These are phyloP conservation scores for Aureobasidium leucospermi DNA, from an alignment of 2,329 filamentous ascomycete genomes.

Conservation along the genomic window DNA sequence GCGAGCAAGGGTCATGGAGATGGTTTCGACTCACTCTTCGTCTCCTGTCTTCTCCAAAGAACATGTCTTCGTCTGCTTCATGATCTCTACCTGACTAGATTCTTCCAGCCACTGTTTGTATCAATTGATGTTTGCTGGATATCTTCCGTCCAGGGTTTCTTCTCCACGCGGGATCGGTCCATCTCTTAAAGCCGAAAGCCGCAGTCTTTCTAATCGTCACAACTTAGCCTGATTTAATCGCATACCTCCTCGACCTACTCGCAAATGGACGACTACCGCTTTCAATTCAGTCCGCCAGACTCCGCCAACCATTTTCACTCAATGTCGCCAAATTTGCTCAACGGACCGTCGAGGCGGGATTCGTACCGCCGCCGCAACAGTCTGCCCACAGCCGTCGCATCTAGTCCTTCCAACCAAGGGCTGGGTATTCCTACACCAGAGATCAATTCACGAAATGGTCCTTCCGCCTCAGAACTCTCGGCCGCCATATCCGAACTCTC, in stretches of 20 bases:
- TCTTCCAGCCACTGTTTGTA: background rate
- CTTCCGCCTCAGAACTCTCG: conserved; percentile 15
- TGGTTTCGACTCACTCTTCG: background rate
- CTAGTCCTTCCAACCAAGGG: conserved; percentile 13
- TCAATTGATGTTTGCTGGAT: background rate
- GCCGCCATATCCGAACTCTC: conserved; percentile 16
- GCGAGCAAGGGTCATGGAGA: background rate
- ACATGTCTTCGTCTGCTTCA: background rate
- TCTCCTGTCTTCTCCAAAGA: background rate
- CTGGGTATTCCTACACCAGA: conserved; percentile 13
- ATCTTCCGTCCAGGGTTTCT: background rate
- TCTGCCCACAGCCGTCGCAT: conserved; percentile 15
- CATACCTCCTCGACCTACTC: background rate
- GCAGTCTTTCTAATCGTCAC: conserved; percentile 11
- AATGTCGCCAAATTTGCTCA: conserved; percentile 3
- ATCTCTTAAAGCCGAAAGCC: background rate
- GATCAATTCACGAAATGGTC: background rate
- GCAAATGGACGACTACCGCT: conserved; percentile 10
- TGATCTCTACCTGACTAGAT: background rate
- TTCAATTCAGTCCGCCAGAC: conserved; percentile 1
- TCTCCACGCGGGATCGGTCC: background rate
- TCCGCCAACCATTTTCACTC: background rate
- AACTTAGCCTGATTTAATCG: background rate
- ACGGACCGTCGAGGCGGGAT: conserved; percentile 1
- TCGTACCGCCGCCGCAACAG: conserved; percentile 16